These are phyloP conservation scores for Aurifilum marmelostoma DNA, from an alignment of 2,329 filamentous ascomycete genomes.

Conservation along the genomic window DNA sequence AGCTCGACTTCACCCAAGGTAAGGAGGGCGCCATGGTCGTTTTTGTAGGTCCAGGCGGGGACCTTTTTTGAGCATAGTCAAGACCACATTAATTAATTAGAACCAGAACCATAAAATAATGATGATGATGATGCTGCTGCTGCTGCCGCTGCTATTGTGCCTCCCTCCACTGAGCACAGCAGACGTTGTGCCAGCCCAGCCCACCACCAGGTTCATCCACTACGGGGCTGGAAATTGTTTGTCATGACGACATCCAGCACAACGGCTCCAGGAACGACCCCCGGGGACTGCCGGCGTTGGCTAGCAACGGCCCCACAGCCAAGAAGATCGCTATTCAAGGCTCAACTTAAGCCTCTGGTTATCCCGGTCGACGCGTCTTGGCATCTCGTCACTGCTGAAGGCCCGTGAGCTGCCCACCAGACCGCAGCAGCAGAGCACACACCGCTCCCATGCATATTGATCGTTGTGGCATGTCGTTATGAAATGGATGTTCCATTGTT, in stretches of 20 bases:
- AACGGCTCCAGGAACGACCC: not conserved
- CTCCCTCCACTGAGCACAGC: not conserved
- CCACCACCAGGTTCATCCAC: not conserved
- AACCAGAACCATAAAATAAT: not conserved
- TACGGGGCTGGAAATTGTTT: not conserved
- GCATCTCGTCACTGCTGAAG: conserved; percentile 12
- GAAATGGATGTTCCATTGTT: too few species aligned
- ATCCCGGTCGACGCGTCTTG: conserved; percentile 5
- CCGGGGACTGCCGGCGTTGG: not conserved
- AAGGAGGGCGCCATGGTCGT: too few species aligned
- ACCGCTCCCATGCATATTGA: too few species aligned
- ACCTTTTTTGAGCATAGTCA: too few species aligned
- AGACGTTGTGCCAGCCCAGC: not conserved
- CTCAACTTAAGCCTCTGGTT: not conserved
- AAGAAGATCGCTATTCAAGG: conserved; percentile 3
- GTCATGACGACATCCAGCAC: conserved; percentile 12
- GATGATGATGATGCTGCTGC: too few species aligned
- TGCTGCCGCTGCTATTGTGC: too few species aligned
- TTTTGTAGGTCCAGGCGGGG: not conserved
- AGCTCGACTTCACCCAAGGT: too few species aligned
- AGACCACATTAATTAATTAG: not conserved
- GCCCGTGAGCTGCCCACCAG: not conserved
- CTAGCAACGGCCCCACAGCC: conserved; percentile 3
- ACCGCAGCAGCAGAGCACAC: not conserved
- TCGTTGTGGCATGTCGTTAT: too few species aligned